Evolutionary conservation across 2,329 filamentous ascomycete species (phyloP), one percentile per base, ranked within the genome.

Genomic region (Colletotrichum limetticola): DNA sequence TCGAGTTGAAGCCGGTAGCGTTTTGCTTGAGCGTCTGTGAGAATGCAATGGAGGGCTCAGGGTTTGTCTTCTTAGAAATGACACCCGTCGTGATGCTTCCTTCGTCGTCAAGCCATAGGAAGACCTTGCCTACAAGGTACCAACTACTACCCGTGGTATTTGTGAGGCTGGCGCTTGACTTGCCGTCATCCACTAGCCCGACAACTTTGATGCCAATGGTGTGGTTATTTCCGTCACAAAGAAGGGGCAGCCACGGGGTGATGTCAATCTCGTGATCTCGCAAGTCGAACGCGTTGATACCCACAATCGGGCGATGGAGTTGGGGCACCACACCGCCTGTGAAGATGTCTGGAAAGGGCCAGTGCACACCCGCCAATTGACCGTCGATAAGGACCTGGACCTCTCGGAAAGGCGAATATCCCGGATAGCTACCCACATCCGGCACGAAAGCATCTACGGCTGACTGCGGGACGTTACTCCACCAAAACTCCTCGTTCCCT

Each of bases 301-400:
- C 94, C 2, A 94, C 94, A 66, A 97, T 88, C 0, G 94, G 94
- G 6, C 93, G 86, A 88, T 95, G 95, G 55, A 97, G 87, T 1
- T 91, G 90, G 4, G 94, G 94, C 0, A 93, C 91, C 4, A 97
- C 87, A 1, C 94, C 94, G 2, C 95, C 94, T 0, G 94, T 95
- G 76, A 95, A 96, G 58, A 97, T 91, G 19, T 94, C 88, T 0
- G 94, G 94, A 77, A 93, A 96, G 0, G 94, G 95, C 93, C 93
- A 97, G 32, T 90, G 88, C 2, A 95, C 90, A 1, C 94, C 94
- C 1, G 93, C 93, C 28, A 96, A 81, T 19, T 87, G 83, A 1
- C 89, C 93, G 78, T 97, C 94, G 63, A 97, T 93, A 49, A 89
- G 85, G 1, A 97, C 84, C 76, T 95, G 93, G 1, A 97, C 87